Conservation (phyloP, 306 rosid genomes). For the Morella rubra region DNA sequence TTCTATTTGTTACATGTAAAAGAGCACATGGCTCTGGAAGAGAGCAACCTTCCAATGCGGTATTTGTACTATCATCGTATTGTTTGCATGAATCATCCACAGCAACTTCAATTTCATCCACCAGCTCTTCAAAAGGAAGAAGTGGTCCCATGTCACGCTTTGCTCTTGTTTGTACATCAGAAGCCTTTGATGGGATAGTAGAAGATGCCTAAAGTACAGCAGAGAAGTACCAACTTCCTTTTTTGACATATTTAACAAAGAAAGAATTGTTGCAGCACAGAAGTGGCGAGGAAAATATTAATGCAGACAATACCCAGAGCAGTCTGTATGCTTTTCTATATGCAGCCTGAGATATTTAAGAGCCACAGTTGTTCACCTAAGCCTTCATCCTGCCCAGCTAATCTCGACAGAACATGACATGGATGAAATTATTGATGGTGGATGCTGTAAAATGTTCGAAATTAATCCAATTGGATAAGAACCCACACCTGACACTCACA, state of each 20-base stretch:
- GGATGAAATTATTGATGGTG: background rate
- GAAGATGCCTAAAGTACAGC: constrained; percentile 45
- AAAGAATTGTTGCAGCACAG: background rate
- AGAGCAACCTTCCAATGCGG: constrained; percentile 38
- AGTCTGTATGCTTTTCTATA: background rate
- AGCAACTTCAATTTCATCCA: constrained; percentile 44
- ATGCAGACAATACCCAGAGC: background rate
- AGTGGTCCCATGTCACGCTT: constrained; percentile 68
- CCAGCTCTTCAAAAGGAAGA: constrained; percentile 72
- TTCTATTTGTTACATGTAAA: constrained; percentile 81
- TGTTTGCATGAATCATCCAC: constrained; percentile 40
- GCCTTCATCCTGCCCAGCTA: background rate
- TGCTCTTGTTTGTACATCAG: constrained; percentile 46
- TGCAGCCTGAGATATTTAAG: background rate
- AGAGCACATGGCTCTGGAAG: constrained; percentile 66
- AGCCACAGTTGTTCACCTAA: background rate
- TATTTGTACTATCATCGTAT: constrained; percentile 49
- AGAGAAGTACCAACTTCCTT: constrained; percentile 6
- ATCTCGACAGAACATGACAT: background rate
- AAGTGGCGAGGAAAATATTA: background rate
- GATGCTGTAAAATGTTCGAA: background rate
- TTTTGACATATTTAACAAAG: no score
- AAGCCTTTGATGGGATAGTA: constrained; percentile 48
- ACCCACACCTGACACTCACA: background rate
- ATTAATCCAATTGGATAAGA: background rate